These are phyloP conservation scores for Styphnolobium japonicum DNA, from an alignment of 306 rosid species.

Conservation along the genomic window DNA sequence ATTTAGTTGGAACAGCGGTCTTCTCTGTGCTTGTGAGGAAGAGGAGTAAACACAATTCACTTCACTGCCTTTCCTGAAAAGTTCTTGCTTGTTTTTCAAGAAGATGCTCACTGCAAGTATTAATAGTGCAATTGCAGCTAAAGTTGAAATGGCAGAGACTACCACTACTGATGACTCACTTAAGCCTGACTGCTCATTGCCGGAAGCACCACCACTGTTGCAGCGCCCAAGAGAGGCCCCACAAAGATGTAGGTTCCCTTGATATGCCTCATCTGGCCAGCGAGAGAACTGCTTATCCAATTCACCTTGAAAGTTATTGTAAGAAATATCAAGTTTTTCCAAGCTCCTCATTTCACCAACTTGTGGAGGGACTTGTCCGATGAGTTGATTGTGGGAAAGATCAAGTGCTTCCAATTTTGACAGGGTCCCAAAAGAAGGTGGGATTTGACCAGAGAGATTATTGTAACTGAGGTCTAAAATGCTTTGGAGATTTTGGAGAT, in stretches of 20 bases:
- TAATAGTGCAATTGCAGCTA: constrained; percentile 60
- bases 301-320: constrained; percentile 66
- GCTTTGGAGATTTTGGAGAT: constrained; percentile 74
- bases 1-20: constrained; percentile 49
- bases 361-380: constrained; percentile 63
- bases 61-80: constrained; percentile 43
- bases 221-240: constrained; percentile 72
- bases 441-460: constrained; percentile 70
- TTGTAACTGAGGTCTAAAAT: constrained; percentile 76
- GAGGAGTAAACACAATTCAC: constrained; percentile 54
- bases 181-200: constrained; percentile 30
- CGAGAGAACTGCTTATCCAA: constrained; percentile 58
- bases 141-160: constrained; percentile 63
- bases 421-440: constrained; percentile 46
- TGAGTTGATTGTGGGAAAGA: constrained; percentile 80
- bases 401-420: constrained; percentile 75
- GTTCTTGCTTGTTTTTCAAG: constrained; percentile 43
- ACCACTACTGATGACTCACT: constrained; percentile 45
- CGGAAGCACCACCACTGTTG: not conserved
- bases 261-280: constrained; percentile 59
- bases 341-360: constrained; percentile 69
- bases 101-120: constrained; percentile 40
- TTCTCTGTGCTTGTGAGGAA: constrained; percentile 52
- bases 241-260: constrained; percentile 70
- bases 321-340: constrained; percentile 71